A percentile compares a stretch with the other conserved stretches of the same genome.
Conservation (phyloP, 768 basidiomycete genomes). For the Rhodotorula kratochvilovae region DNA sequence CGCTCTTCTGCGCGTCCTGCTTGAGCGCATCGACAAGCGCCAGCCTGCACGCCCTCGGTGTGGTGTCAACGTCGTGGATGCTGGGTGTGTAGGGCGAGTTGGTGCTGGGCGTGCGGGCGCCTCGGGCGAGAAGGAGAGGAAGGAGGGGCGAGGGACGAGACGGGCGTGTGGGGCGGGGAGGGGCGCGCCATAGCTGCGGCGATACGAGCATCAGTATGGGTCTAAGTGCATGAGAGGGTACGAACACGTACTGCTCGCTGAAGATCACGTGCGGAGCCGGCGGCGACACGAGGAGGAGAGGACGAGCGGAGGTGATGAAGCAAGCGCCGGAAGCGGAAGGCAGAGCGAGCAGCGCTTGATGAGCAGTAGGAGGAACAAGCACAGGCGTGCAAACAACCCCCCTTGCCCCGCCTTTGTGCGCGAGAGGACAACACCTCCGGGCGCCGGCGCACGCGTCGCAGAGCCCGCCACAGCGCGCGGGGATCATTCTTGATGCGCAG, state of each 20-base stretch:
- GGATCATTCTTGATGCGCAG: background rate
- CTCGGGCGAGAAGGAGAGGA: slow-evolving; percentile 24
- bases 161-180: slow-evolving; percentile 4
- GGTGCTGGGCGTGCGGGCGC: background rate
- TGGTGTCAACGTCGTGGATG: background rate
- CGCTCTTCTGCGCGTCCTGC: too few species aligned
- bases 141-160: slow-evolving; percentile 11
- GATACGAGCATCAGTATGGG: rapidly evolving
- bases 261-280: too few species aligned
- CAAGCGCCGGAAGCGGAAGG: background rate
- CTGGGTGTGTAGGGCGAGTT: background rate
- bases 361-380: too few species aligned
- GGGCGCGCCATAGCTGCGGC: background rate
- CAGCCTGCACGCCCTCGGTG: background rate
- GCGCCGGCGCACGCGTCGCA: too few species aligned
- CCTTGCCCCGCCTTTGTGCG: background rate
- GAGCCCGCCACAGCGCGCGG: too few species aligned
- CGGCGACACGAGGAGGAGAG: too few species aligned
- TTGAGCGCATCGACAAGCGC: background rate
- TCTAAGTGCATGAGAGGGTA: too few species aligned
- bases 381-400: background rate
- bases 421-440: too few species aligned
- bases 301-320: background rate
- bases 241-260: too few species aligned
- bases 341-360: too few species aligned